Evolutionary conservation across 495 filamentous ascomycete genomes (phyloP).

Genomic region (Lepidopterella palustris): DNA sequence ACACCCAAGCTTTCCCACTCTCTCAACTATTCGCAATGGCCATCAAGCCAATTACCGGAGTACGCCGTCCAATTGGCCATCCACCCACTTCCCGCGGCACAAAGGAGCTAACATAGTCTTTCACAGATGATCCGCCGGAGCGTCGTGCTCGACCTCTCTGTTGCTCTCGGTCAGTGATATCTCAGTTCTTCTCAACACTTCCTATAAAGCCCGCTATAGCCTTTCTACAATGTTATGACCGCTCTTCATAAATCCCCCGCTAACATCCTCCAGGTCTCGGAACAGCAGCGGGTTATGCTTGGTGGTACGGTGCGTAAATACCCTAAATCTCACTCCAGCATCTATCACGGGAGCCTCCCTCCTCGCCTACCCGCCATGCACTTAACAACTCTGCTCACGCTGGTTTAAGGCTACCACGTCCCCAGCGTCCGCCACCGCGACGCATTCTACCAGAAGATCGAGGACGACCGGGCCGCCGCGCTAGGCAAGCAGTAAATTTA

Average conservation of each 20-base stretch:
- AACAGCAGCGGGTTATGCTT: conserved; percentile 64
- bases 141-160: conserved; percentile 72
- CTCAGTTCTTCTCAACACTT: background rate
- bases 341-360: no score
- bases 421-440: conserved; percentile 70
- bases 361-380: no score
- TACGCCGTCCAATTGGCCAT: conserved; percentile 35
- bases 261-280: conserved; percentile 50
- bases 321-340: conserved; percentile 5
- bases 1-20: background rate
- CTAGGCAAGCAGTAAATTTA: conserved; percentile 35
- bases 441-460: conserved; percentile 67
- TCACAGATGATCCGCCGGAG: conserved; percentile 63
- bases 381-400: conserved; percentile 4
- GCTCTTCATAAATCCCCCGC: background rate
- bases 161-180: conserved; percentile 59
- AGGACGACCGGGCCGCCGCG: conserved; percentile 54
- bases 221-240: no score
- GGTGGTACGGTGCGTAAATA: conserved; percentile 69
- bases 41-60: conserved; percentile 53
- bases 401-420: conserved; percentile 57
- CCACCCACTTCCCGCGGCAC: conserved; percentile 16
- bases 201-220: no score
- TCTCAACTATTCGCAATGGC: conserved; percentile 27
- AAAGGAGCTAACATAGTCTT: conserved; percentile 28